Base-by-base conservation (phyloP, 345 rosid genomes). In the Erucastrum elatum region DNA sequence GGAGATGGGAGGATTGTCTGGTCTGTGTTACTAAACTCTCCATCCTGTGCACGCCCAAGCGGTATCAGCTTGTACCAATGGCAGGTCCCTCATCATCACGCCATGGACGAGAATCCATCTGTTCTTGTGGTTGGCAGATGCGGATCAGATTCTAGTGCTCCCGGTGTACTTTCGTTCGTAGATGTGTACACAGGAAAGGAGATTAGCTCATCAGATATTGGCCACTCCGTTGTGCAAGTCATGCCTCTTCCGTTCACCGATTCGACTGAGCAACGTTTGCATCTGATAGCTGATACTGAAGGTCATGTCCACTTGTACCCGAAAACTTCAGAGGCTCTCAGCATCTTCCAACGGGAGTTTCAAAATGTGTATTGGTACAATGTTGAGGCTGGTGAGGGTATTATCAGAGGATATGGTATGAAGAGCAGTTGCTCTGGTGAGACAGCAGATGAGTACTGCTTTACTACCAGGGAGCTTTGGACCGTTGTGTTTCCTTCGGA, bases 11-110 rank as follows among this genome's bases (percentile, higher is more conserved):
- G 84, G 53, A 75, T 91, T 75, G 92, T 93, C 83, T 96, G 99
- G 99, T 96, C 97, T 72, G 75, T 83, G 63, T 85, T 96, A 15
- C 76, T 93, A 44, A 84, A 63, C 30, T 88, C 96, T 75, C 83
- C 88, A 7, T 27, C 83, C 4, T 93, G 96, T 80, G 80, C 77
- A 71, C 80, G 71, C 68, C 96, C 94, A 59, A 81, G 68, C 29
- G 89, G 91, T 55, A 76, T 93, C 60, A 88, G 84, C 76, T 49
- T 96, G 82, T 93, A 87, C 80, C 92, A 86, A 74, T 96, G 99
- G 98, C 97, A 91, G 84, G 86, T 93, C 61, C 98, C 99, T 68
- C 99, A 96, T 88, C 98, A 95, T 77, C 96, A 91, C 80, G 99
- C 98, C 8, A 29, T 96, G 96, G 97, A 90, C 83, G 87, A 85